Base-by-base conservation (phyloP, 2,329 filamentous ascomycete species). In the Paramyrothecium roridum region DNA sequence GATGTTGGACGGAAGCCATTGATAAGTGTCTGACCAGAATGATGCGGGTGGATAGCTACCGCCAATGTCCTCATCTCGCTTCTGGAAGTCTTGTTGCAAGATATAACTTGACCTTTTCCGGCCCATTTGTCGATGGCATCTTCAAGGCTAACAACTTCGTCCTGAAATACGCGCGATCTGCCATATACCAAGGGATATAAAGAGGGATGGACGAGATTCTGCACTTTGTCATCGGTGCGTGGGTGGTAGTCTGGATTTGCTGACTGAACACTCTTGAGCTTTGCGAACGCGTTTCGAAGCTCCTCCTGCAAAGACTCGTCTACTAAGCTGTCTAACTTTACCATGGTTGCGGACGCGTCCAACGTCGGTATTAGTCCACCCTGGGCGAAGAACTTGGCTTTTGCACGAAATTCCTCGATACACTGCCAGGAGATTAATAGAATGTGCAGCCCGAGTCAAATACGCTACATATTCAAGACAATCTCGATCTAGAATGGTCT, bases 201-300 rank as follows among this genome's bases (percentile, higher is more conserved):
- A 0, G 80, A 83, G 3, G 82, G 81, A 58, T 86, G 76, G 7
- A 87, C 72, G 1, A 85, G 67, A 60, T 86, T 76, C 1, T 81
- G 75, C 2, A 87, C 80, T 57, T 73, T 76, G 1, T 71, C 64
- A 33, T 81, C 67, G 0, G 78, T 80, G 3, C 74, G 69, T 0
- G 83, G 83, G 66, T 86, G 80, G 74, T 78, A 86, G 61, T 85
- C 84, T 22, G 37, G 64, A 1, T 55, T 21, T 0, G 56, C 53
- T 12, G 52, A 52, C 12, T 65, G 64, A 1, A 62, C 63, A 0
- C 57, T 50, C n/a, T 54, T 50, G 0, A 68, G 57, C 30, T 54
- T 57, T 0, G 16, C 33, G n/a, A 68, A 63, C 1, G 58, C 62
- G 7, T 26, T 10, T 0, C 50, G 57, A 0, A 68, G 57, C 2